Evolutionary conservation across 257 asterid genomes (phyloP), one percentile per base, ranked within the genome.

Genomic region (Orobanche coerulescens): DNA sequence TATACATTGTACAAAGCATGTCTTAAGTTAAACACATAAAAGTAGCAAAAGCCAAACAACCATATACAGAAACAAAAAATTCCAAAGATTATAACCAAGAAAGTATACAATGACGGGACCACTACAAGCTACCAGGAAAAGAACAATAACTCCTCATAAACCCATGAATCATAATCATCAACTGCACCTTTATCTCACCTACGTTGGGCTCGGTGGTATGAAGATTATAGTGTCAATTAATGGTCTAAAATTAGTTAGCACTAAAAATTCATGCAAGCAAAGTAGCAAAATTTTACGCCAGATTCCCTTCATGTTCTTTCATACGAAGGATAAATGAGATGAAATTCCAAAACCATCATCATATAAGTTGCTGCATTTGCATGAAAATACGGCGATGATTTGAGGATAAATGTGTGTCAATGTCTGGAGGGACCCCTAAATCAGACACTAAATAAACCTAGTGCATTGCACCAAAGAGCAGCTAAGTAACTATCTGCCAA

Each of bases 71-170:
- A 31, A 62, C 40, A 64, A 61, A 66, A n/a, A 62, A 19, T 46
- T 33, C 28, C 43, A 53, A 43, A 46, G 52, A 61, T 55, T 11
- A 47, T 11, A 36, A 34, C 52, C 18, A 50, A 31, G 22, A 52
- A 51, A 25, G 46, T 30, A 6, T 20, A 46, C 39, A n/a, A 42
- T 6, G 52, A 9, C 7, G 4, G 20, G 25, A 44, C 33, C 16
- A 34, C 36, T 57, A 24, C 37, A 63, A 20, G 26, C 22, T 20
- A 53, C 53, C 61, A 43, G 60, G 39, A 16, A 30, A 26, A 22
- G 9, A 68, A 68, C 58, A 68, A 16, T 15, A 43, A 40, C n/a
- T 20, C 59, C 46, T 13, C 43, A 24, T 58, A 49, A 48, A 23
- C 25, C 46, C 55, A 62, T 44, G 54, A 55, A 56, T 24, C n/a